These are phyloP conservation scores for Fagopyrum homotropicum DNA, from an alignment of 148 eudicot species.

Conservation along the genomic window DNA sequence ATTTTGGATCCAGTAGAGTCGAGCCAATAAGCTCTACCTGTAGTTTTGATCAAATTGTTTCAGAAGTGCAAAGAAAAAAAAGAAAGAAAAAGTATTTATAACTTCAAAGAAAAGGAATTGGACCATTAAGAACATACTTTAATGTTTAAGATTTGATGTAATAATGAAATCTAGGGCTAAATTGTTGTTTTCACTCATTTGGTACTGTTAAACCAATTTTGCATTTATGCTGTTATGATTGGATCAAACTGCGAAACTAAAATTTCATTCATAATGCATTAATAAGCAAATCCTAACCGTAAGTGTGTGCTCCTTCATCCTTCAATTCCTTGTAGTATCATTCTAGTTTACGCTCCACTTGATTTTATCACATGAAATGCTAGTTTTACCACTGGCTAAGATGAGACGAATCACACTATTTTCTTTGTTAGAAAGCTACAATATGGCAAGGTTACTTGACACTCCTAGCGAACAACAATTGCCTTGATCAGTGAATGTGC, in stretches of 20 bases:
- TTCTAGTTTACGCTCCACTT: background rate
- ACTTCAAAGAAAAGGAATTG: background rate
- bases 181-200: background rate
- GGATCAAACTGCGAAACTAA: too few species aligned
- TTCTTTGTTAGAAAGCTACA: too few species aligned
- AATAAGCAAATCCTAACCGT: background rate
- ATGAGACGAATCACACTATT: too few species aligned
- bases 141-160: background rate
- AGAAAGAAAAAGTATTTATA: too few species aligned
- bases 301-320: background rate
- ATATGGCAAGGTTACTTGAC: background rate
- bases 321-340: background rate
- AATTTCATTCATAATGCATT: background rate
- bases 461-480: too few species aligned
- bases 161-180: background rate
- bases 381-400: background rate
- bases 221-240: too few species aligned
- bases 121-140: background rate
- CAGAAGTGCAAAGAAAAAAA: background rate
- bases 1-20: background rate
- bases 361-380: background rate
- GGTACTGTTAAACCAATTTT: too few species aligned
- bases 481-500: too few species aligned
- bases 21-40: too few species aligned
- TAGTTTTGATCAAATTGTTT: background rate